Conservation (phyloP, 441 rosid species). For the Arabidopsis hybrid region DNA sequence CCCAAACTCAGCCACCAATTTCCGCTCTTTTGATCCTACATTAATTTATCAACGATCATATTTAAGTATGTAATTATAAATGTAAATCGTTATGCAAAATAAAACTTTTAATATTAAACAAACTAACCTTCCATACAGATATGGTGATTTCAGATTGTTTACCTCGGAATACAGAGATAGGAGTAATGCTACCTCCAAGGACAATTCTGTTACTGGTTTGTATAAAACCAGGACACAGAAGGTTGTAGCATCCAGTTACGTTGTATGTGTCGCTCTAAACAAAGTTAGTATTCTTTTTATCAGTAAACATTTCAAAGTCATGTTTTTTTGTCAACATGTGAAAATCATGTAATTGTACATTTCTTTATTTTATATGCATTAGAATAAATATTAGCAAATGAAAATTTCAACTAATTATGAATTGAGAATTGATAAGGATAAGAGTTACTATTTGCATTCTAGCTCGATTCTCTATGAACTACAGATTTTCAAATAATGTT, state of each 20-base stretch:
- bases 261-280: background rate
- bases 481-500: no score
- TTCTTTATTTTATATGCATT: background rate
- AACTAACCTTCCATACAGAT: slow-evolving; percentile 13
- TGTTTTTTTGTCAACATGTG: no score
- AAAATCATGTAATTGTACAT: background rate
- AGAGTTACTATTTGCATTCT: no score
- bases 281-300: background rate
- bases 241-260: slow-evolving; percentile 2
- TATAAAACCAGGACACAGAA: background rate
- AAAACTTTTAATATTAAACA: background rate
- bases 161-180: background rate
- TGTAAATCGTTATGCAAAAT: no score
- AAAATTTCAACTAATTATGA: no score
- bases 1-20: slow-evolving; percentile 30
- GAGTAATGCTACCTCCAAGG: background rate
- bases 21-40: background rate
- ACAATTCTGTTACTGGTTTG: background rate
- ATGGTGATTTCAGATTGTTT: background rate
- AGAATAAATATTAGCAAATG: no score
- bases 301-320: background rate
- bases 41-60: background rate
- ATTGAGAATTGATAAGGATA: no score
- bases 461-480: no score
- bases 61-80: background rate